A percentile compares a stretch with the other conserved stretches of the same genome.
These are phyloP conservation scores for Talaromyces liani DNA, from an alignment of 495 filamentous ascomycete species.

Conservation along the genomic window DNA sequence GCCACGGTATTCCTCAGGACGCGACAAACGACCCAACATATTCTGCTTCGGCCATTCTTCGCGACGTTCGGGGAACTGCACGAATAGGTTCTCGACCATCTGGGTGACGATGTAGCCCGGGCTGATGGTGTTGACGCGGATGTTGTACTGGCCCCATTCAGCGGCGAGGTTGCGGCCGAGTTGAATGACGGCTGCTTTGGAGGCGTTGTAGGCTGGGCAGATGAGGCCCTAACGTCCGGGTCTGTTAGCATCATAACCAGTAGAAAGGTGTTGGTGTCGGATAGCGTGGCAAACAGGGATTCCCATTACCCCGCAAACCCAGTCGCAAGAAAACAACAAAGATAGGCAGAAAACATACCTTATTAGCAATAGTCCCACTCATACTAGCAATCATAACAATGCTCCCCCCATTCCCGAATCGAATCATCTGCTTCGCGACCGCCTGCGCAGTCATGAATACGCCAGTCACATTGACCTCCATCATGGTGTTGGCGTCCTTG, in stretches of 20 bases:
- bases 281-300: neutral
- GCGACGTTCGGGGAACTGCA: constrained; percentile 64
- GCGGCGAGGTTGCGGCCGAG: constrained; percentile 76
- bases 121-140: constrained; percentile 92
- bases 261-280: too few relatives aligned
- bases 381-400: constrained; percentile 70
- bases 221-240: constrained; percentile 56
- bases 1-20: constrained; percentile 72
- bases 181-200: constrained; percentile 82
- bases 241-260: too few relatives aligned
- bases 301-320: neutral
- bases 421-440: constrained; percentile 68
- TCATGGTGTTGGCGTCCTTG: constrained; percentile 61
- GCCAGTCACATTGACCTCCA: constrained; percentile 70
- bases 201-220: constrained; percentile 82
- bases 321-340: neutral
- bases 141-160: constrained; percentile 81
- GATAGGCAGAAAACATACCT: constrained; percentile 27
- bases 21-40: constrained; percentile 77
- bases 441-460: constrained; percentile 69
- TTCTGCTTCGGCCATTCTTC: constrained; percentile 79
- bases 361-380: constrained; percentile 64
- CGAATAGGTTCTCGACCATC: constrained; percentile 78
- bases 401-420: constrained; percentile 61
- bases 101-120: constrained; percentile 93